Base-by-base conservation (phyloP, 2,329 filamentous ascomycete genomes). In the Didymella arachidicola region DNA sequence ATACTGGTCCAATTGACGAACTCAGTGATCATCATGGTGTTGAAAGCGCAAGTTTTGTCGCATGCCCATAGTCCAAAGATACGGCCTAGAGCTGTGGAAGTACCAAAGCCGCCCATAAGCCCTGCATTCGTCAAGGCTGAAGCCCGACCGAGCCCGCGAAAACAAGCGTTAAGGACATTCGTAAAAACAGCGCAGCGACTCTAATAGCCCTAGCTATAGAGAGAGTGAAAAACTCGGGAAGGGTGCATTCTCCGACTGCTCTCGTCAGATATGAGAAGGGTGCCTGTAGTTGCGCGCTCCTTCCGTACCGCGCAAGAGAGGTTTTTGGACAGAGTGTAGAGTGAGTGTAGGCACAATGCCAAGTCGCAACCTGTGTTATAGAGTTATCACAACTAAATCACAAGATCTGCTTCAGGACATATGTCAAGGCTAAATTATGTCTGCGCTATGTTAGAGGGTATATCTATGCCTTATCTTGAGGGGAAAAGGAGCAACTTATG, bases 41-140 rank as follows among this genome's bases (percentile, higher is more conserved):
- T 75, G n/a, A 73, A 61, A n/a, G 71, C 68, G 0, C 74, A 73
- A 19, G 75, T 59, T 26, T 64, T 64, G 51, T 76, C 72, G 58
- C 72, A 72, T 5, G 71, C 34, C 1, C 67, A 65, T 2, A 72
- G 71, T 12, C 66, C 67, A 1, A 68, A 27, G 18, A 75, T 70
- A 1, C 72, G 57, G 1, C 71, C 70, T 1, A 73, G 52, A n/a
- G 72, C 71, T 43, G 68, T 73, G 19, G 69, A 72, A 30, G 67
- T 64, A 34, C 72, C 72, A 53, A 52, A 52, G 1, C 39, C 49
- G 3, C 49, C 49, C 3, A 52, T 30, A 1, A 52, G 19, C 11
- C 62, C 67, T 4, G 71, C 72, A 7, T 70, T 70, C 1, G 70
- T 73, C n/a, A 39, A 44, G 5, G 49, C 49, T 27, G 32, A 36